Base-by-base conservation (phyloP, 805 yeast genomes). In the Lachancea kluyveri region DNA sequence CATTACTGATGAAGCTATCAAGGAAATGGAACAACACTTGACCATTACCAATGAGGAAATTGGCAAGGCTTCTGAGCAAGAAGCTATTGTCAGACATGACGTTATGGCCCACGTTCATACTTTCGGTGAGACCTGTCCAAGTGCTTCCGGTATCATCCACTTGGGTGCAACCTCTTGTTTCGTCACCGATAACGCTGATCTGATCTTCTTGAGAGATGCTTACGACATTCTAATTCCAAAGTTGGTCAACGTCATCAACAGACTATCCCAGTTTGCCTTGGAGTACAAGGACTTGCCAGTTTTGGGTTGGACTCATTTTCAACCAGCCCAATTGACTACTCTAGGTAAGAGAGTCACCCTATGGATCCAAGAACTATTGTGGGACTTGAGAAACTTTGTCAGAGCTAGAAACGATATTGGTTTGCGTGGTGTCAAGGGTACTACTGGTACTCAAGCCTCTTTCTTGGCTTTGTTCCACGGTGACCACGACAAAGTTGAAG, bases 41-140 rank as follows among this genome's bases (percentile, higher is more conserved):
- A 72, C 62, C 30, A 87, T 92, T 64, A 79, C 96, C 6, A 96
- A 90, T 59, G 94, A 84, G 48, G 97, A 94, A 54, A 86, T 92
- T 43, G 86, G 70, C 36, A 82, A 69, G 36, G 97, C 98, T 26
- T 67, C 88, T 37, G 76, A 74, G 46, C 96, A 92, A 65, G 98
- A 92, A 64, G 95, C 97, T 32, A 87, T 82, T 59, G 97, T 92
- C 37, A 83, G 98, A 68, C 98, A 92, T 62, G 98, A 92, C 58
- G 98, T 92, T 49, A 92, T 92, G 98, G 95, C 97, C 35, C 98
- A 92, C 51, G 98, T 92, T 36, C 98, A 92, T 57, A 84, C 81
- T 37, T 92, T 83, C 59, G 98, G 98, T 46, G 71, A 79, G 50
- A 77, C 84, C 10, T 84, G 94, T 51, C 98, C 98, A 12, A 81